These are phyloP conservation scores for Purpureocillium lavendulum DNA, from an alignment of 2,329 filamentous ascomycete species.

Conservation along the genomic window DNA sequence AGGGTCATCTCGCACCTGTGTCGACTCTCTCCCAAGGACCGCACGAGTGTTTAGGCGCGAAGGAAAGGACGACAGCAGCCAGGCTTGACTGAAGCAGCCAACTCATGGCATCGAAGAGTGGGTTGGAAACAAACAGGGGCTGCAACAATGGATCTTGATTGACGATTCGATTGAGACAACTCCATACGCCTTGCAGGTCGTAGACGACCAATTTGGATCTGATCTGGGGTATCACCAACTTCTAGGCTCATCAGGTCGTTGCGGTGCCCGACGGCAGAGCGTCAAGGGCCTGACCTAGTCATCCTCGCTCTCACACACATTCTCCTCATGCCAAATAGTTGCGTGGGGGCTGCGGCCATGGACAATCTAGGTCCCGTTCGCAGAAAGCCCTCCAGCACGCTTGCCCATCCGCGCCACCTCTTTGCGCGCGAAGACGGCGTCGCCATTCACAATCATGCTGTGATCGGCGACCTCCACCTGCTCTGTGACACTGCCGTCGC, in stretches of 20 bases:
- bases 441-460: constrained; percentile 57
- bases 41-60: too few relatives aligned
- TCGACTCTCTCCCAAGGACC: too few relatives aligned
- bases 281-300: too few relatives aligned
- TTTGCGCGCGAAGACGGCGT: constrained; percentile 42
- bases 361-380: constrained; percentile 8
- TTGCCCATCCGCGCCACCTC: constrained; percentile 41
- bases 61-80: too few relatives aligned
- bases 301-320: neutral
- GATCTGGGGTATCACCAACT: neutral
- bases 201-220: too few relatives aligned
- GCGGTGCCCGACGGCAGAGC: too few relatives aligned
- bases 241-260: too few relatives aligned
- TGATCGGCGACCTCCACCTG: constrained; percentile 49
- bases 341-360: neutral
- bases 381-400: constrained; percentile 20
- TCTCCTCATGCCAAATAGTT: neutral
- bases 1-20: too few relatives aligned
- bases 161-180: constrained; percentile 8
- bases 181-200: neutral
- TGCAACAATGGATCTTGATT: too few relatives aligned
- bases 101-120: too few relatives aligned
- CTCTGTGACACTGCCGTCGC: constrained; percentile 20
- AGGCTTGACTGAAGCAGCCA: too few relatives aligned
- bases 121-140: too few relatives aligned